These are phyloP conservation scores for Medicago lupulina DNA, from an alignment of 306 rosid species.

Conservation along the genomic window DNA sequence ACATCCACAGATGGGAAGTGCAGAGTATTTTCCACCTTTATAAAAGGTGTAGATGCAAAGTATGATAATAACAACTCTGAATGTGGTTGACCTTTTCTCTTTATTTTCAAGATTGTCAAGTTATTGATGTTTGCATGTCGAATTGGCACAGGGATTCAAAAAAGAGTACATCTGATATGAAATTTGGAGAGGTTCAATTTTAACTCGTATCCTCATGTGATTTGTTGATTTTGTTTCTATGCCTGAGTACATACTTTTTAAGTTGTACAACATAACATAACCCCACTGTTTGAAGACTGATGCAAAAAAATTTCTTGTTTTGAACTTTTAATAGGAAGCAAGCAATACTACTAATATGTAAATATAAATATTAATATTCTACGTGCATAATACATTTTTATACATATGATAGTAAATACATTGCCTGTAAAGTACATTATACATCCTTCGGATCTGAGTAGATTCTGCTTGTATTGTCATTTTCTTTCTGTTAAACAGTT, in stretches of 20 bases:
- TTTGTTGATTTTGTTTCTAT: conserved; percentile 27
- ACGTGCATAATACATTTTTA: conserved; percentile 3
- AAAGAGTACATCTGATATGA: conserved; percentile 71
- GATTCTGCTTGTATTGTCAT: conserved; percentile 35
- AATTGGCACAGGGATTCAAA: conserved; percentile 81
- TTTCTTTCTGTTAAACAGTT: conserved; percentile 61
- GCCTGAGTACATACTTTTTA: conserved; percentile 7
- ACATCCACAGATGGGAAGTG: conserved; percentile 98
- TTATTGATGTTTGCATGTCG: conserved; percentile 42
- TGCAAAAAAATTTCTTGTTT: too few species aligned
- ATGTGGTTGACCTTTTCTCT: conserved; percentile 14
- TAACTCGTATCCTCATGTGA: conserved; percentile 38
- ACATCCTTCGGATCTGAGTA: conserved; percentile 13
- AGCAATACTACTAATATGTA: neutral
- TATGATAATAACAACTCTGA: conserved; percentile 52
- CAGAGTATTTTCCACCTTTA: conserved; percentile 84
- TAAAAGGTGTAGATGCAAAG: conserved; percentile 93
- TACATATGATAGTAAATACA: conserved; percentile 14
- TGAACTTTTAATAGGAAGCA: too few species aligned
- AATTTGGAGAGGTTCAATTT: conserved; percentile 91
- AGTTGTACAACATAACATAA: conserved; percentile 14
- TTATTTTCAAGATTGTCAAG: conserved; percentile 37
- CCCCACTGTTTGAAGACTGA: conserved; percentile 24
- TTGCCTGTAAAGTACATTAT: conserved; percentile 21
- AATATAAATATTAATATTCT: neutral